Conservation (phyloP, 176 grass and related monocot genomes). For the Themeda triandra region DNA sequence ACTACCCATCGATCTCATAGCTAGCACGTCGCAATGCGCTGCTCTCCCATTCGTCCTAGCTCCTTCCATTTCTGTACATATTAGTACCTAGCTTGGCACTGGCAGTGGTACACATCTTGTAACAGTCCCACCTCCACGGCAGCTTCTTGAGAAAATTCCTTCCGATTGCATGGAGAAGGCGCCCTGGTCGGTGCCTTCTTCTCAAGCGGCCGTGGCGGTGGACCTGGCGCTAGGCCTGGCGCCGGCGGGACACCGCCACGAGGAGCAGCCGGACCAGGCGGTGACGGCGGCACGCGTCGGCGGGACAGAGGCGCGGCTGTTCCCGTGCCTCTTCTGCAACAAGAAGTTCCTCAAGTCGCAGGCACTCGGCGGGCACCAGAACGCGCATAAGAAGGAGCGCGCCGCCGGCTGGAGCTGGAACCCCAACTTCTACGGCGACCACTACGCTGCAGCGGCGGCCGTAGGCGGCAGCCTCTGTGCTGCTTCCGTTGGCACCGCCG, state of each 20-base stretch:
- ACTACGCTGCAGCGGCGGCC: not conserved
- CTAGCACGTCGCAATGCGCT: no score
- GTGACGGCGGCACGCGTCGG: not conserved
- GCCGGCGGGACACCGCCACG: not conserved
- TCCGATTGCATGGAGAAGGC: not conserved
- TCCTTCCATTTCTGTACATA: no score
- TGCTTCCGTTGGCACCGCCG: not conserved
- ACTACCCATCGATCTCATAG: no score
- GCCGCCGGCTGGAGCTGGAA: not conserved
- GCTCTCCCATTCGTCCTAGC: no score
- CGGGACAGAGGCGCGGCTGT: conserved; percentile 51
- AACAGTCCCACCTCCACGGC: not conserved
- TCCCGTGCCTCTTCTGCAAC: conserved; percentile 78
- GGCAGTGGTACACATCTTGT: not conserved
- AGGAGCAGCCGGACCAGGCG: not conserved
- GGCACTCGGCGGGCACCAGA: conserved; percentile 67
- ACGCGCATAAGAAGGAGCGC: conserved; percentile 67
- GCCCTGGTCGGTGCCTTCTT: not conserved
- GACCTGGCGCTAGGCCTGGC: conserved; percentile 41
- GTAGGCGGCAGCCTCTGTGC: not conserved
- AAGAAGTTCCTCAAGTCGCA: conserved; percentile 65
- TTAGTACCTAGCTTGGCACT: not conserved
- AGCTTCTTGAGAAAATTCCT: not conserved
- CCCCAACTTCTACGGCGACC: not conserved
- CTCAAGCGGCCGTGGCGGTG: not conserved